Base-by-base conservation (phyloP, 352 stramenopile species). In the Elongisporangium prolatum region DNA sequence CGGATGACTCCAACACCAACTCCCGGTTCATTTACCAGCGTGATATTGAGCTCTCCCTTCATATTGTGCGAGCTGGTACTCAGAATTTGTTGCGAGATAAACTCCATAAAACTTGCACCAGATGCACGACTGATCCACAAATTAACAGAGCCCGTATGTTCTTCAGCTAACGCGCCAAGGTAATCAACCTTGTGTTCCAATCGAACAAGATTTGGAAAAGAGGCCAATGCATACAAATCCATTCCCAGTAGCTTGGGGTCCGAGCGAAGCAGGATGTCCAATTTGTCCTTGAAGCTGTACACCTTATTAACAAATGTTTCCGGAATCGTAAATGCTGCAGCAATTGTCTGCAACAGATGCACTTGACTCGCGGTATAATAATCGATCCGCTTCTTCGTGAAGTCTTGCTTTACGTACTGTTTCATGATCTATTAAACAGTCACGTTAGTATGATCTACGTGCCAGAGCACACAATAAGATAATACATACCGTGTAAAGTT, bases 131-230 rank as follows among this genome's bases (percentile, higher is more conserved):
- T 88, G 44, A 91, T 82, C 0, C 75, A 83, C 24, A 91, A 69
- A 6, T 72, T 73, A 0, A 88, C 55, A 10, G 68, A 79, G 20
- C 73, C 68, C 21, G 61, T 77, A 44, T 81, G 70, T 51, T 88
- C 80, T 53, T 91, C 80, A 2, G 80, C 77, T 8, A 88, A 60
- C 8, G 75, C 73, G 4, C 70, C 62, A n/a, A 91, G 54, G 38
- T 91, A 91, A 38, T 91, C 77, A 21, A 91, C 74, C 60, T 91
- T 91, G 65, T 91, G 77, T 56, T 91, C 78, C n/a, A 91, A 65
- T 28, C 74, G 67, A 24, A 91, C 70, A 13, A 86, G 28, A 25
- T 67, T 52, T 0, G 67, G 55, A 9, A 80, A 61, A 0, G 68
- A 68, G n/a, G 80, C 74, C 21, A 91, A 72, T 1, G 76, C 64